Conservation (phyloP, 495 filamentous ascomycete genomes). For the Lepraria neglecta region DNA sequence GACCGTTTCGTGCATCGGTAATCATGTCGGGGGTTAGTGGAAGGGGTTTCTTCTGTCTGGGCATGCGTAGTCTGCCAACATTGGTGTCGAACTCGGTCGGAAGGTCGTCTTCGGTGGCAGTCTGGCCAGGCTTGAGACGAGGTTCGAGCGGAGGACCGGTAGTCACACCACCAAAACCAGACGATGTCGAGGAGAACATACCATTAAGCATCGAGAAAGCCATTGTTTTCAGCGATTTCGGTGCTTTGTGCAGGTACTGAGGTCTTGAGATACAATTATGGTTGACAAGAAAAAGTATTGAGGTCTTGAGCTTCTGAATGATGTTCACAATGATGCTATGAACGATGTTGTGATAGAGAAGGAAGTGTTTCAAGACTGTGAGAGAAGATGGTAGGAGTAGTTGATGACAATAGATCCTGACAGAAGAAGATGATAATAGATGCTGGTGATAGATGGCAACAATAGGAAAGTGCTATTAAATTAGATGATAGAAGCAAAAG, state of each 20-base stretch:
- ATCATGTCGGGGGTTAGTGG: slow-evolving; percentile 12
- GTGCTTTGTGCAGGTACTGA: neutral
- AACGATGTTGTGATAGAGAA: neutral
- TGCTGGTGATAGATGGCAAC: no score
- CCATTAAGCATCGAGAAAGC: no score
- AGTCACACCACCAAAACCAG: no score
- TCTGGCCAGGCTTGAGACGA: slow-evolving; percentile 6
- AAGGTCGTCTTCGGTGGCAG: neutral
- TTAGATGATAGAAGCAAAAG: no score
- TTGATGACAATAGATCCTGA: no score
- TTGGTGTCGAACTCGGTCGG: neutral
- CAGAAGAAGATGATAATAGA: no score
- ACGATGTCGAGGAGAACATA: no score
- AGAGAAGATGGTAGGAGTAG: neutral
- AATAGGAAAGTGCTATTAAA: no score
- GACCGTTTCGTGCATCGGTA: slow-evolving; percentile 8
- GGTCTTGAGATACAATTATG: neutral
- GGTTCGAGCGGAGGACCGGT: neutral
- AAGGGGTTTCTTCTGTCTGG: slow-evolving; percentile 2
- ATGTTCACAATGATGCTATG: neutral
- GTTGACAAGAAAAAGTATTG: neutral
- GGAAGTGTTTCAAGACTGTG: neutral
- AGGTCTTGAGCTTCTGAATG: neutral
- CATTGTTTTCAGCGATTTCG: no score
- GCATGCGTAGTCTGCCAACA: neutral